A percentile compares a stretch with the other conserved stretches of the same genome.
Evolutionary conservation across 129 eudicot genomes (phyloP).

Genomic region (Helianthus tuberosus): DNA sequence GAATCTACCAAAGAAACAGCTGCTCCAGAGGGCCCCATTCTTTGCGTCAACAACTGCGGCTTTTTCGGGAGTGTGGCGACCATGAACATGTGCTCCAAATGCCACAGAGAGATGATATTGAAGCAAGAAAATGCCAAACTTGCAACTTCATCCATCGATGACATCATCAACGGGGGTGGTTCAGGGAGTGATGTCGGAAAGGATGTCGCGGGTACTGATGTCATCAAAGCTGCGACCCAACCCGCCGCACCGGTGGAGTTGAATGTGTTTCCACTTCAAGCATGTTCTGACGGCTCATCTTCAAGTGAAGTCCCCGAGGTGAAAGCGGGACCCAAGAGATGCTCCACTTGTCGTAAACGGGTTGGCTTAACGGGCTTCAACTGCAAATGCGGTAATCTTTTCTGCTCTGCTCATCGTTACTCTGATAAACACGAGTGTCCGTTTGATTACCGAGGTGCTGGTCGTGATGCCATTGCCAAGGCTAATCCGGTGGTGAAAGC

Average conservation of each 20-base stretch:
- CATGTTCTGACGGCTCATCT: constrained; percentile 34
- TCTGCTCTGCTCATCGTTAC: constrained; percentile 72
- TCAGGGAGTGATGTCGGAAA: constrained; percentile 32
- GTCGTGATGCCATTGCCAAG: constrained; percentile 64
- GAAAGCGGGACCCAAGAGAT: constrained; percentile 63
- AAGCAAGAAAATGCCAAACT: constrained; percentile 70
- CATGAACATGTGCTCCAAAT: constrained; percentile 83
- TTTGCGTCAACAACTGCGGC: constrained; percentile 73
- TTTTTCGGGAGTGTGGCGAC: constrained; percentile 76
- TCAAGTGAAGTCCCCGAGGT: constrained; percentile 35
- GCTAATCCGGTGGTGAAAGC: constrained; percentile 79
- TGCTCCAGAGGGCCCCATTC: constrained; percentile 71
- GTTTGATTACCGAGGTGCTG: constrained; percentile 69
- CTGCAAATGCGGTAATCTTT: constrained; percentile 68
- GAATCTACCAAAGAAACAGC: constrained; percentile 67
- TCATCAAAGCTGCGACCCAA: constrained; percentile 28
- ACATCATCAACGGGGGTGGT: constrained; percentile 60
- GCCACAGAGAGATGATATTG: constrained; percentile 67
- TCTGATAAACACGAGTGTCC: constrained; percentile 77
- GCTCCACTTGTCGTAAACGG: constrained; percentile 63
- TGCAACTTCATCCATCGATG: constrained; percentile 71
- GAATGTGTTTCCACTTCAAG: constrained; percentile 33
- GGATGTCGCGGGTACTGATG: constrained; percentile 36
- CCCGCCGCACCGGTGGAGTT: constrained; percentile 32
- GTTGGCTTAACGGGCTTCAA: constrained; percentile 72